phyloP scores from a whole-genome alignment of 768 basidiomycete genomes.

The Agrocybe pediades region DNA sequence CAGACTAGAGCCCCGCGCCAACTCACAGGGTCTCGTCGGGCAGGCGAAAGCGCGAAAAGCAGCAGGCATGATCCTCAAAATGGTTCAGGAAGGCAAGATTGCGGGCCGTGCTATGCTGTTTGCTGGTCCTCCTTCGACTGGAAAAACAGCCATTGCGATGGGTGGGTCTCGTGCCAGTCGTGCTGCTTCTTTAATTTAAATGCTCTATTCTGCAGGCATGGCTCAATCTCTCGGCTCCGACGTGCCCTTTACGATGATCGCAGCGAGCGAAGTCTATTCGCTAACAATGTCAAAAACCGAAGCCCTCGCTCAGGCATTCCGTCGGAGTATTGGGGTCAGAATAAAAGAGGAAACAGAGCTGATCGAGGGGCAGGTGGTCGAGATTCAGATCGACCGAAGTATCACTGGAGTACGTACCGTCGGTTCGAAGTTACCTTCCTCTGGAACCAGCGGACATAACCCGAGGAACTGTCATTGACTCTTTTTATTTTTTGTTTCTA shows the following conservation, averaged over 20 bases:
- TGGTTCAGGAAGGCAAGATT: conserved; percentile 96
- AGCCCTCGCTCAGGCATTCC: conserved; percentile 94
- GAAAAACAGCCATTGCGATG: conserved; percentile 97
- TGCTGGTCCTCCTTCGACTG: conserved; percentile 95
- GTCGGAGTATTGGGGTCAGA: conserved; percentile 93
- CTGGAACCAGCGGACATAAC: conserved; percentile 9
- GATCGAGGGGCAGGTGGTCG: conserved; percentile 97
- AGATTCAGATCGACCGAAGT: conserved; percentile 97
- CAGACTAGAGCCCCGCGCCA: conserved; percentile 83
- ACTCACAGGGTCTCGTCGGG: conserved; percentile 96
- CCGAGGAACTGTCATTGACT: background rate
- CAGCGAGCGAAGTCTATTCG: conserved; percentile 97
- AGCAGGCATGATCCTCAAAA: conserved; percentile 95
- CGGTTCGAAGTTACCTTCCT: conserved; percentile 12
- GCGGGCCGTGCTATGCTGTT: conserved; percentile 96
- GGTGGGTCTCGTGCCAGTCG: conserved; percentile 50
- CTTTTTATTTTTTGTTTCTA: background rate
- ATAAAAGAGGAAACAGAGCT: conserved; percentile 98
- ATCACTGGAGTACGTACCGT: conserved; percentile 77
- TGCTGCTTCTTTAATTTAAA: background rate
- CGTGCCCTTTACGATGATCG: conserved; percentile 98
- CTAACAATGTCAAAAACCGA: conserved; percentile 99
- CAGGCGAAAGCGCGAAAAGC: conserved; percentile 96
- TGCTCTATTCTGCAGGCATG: conserved; percentile 66
- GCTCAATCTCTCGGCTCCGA: conserved; percentile 92